Percentiles rank a stretch among this genome's conserved stretches.
Conservation (phyloP, 1,284 basidiomycete species). For the Sanghuangporus weigelae region DNA sequence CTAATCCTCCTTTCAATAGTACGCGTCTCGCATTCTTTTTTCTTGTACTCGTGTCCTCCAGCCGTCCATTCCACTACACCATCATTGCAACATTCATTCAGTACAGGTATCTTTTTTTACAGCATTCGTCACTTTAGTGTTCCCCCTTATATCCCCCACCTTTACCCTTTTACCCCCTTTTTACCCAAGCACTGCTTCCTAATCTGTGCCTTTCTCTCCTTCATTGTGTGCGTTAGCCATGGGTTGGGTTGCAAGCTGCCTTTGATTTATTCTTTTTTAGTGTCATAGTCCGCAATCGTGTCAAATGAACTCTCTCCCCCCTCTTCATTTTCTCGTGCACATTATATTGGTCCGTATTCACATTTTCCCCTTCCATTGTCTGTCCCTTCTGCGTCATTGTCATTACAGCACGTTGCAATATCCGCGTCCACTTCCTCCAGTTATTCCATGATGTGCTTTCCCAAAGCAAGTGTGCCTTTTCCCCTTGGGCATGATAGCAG, state of each 20-base stretch:
- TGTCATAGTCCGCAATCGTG: slow-evolving; percentile 8
- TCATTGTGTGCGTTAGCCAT: slow-evolving; percentile 12
- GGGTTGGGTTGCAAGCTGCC: slow-evolving; percentile 8
- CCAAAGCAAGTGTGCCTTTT: not conserved
- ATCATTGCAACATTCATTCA: slow-evolving; percentile 18
- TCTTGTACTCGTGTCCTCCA: slow-evolving; percentile 26
- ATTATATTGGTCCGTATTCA: slow-evolving; percentile 26
- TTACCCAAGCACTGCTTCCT: slow-evolving; percentile 29
- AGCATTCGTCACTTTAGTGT: slow-evolving; percentile 19
- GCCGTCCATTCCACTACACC: slow-evolving; percentile 9
- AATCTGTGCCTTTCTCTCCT: slow-evolving; percentile 22
- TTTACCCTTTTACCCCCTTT: slow-evolving; percentile 22
- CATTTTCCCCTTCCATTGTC: slow-evolving; percentile 25
- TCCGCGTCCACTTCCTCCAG: slow-evolving; percentile 29
- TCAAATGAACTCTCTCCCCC: slow-evolving; percentile 14
- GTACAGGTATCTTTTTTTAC: slow-evolving; percentile 27
- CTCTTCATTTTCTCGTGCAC: slow-evolving; percentile 16
- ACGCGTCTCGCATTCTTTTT: slow-evolving; percentile 18
- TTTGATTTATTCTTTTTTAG: slow-evolving; percentile 21
- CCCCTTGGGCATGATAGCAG: not conserved
- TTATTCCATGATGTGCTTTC: slow-evolving; percentile 33
- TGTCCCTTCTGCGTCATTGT: slow-evolving; percentile 31
- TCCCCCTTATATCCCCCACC: slow-evolving; percentile 1
- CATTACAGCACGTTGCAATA: slow-evolving; percentile 45
- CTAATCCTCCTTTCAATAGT: slow-evolving; percentile 12